Evolutionary conservation across 768 basidiomycete species (phyloP).

Genomic region (Suillus fuscotomentosus): DNA sequence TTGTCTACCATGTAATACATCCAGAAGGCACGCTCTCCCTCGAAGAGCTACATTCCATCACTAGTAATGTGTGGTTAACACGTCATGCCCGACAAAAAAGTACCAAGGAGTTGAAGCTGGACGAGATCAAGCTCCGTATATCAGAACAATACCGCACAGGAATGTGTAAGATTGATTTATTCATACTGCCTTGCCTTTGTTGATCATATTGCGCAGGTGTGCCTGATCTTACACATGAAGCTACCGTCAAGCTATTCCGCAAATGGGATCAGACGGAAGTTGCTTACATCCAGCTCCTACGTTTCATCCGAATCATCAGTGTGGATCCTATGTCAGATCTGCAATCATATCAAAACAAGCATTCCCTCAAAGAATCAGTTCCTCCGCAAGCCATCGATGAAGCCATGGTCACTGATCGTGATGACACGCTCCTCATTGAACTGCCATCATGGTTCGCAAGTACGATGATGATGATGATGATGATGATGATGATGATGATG

Average conservation of each 20-base stretch:
- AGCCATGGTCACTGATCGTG: slow-evolving; percentile 30
- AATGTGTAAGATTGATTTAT: slow-evolving; percentile 51
- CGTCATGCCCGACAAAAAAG: slow-evolving; percentile 75
- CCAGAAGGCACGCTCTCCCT: slow-evolving; percentile 55
- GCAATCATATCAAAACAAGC: slow-evolving; percentile 56
- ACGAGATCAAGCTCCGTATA: slow-evolving; percentile 69
- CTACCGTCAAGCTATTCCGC: slow-evolving; percentile 69
- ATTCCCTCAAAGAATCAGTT: slow-evolving; percentile 23
- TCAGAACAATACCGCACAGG: slow-evolving; percentile 76
- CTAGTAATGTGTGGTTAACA: slow-evolving; percentile 43
- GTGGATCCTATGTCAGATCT: slow-evolving; percentile 36
- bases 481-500: slow-evolving; percentile 18
- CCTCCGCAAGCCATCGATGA: slow-evolving; percentile 13
- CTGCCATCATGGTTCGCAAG: slow-evolving; percentile 34
- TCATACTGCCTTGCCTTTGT: slow-evolving; percentile 4
- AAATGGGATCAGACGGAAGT: slow-evolving; percentile 78
- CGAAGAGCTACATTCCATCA: slow-evolving; percentile 61
- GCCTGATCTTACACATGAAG: slow-evolving; percentile 71
- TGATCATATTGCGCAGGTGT: slow-evolving; percentile 50
- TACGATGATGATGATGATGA: slow-evolving; percentile 27
- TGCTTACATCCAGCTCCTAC: slow-evolving; percentile 66
- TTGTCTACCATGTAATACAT: slow-evolving; percentile 74
- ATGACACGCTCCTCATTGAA: slow-evolving; percentile 25
- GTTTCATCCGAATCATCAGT: slow-evolving; percentile 75
- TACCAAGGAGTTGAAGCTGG: slow-evolving; percentile 59